Evolutionary conservation across 2,329 filamentous ascomycete species (phyloP), one percentile per base, ranked within the genome.

Genomic region (Diaporthe destruens): DNA sequence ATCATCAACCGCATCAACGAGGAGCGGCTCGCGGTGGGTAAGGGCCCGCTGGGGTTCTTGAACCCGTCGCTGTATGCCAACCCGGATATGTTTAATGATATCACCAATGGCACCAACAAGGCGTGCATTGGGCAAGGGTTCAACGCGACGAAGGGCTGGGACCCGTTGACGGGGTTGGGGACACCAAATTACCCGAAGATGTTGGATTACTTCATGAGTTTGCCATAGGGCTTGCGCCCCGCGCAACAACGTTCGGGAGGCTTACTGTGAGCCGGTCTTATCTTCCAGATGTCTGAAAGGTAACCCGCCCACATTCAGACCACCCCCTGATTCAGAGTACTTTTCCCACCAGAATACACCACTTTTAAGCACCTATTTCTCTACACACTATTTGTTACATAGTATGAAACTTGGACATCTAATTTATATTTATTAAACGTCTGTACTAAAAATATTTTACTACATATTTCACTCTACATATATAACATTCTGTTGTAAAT

Each of bases 1-100:
- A 84, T 93, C 61, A 82, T 93, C 49, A 83, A 88, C 1, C 84
- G 93, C 4, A 81, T 93, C 71, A 93, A 93, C 75, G 90, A 92
- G 76, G 88, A 87, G 0, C 82, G 89, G 51, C 79, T 91, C 23
- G 80, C 84, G 0, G 81, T 79, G 8, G 86, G 87, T 6, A 85
- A 87, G 76, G 75, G 67, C 25, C 76, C 81, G 0, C 74, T 85
- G 0, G 81, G 81, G 2, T 82, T 82, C 70, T 75, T 83, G 63
- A 82, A 82, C 72, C 81, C 72, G 36, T 54, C 65, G 34, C 20
- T 79, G 69, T 81, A 81, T 51, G 71, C 71, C 14, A 77, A 81
- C 61, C 78, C 79, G 0, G 78, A 80, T 56, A 76, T 80, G 23
- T 78, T 81, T 54, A 78, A 79, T 61, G 79, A 81, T 63, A 72